Evolutionary conservation across 805 yeast genomes (phyloP), one percentile per base, ranked within the genome.

Genomic region (Candida nanaspora): DNA sequence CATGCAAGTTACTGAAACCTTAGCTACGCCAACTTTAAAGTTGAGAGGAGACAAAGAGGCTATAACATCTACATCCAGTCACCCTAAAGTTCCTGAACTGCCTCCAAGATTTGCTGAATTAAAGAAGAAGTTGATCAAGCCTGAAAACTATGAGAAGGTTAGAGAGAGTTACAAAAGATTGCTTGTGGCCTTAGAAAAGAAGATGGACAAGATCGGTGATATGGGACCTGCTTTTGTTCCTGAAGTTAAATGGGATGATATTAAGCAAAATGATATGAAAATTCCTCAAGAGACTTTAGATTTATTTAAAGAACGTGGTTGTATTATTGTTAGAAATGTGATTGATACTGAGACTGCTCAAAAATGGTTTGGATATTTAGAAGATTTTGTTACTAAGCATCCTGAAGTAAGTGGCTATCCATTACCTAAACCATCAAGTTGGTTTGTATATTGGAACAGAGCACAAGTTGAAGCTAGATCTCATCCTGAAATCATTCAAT

Each of bases 401-500:
- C 62, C 62, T 2, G 54, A 51, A 33, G 54, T 55, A 2, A 57
- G 50, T 7, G 65, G 63, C 1, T 29, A 37, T 30, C 48, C 50
- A 5, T 45, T 45, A 23, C 61, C 65, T 8, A 40, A 52, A 31
- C 49, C 58, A 26, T 40, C 52, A 33, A 48, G 56, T 38, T 50
- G 59, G 47, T 63, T 63, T 42, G 51, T 65, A 14, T 65, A 62
- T 44, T 69, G 72, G 72, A 53, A 69, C 2, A 54, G 57, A 38
- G 46, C 68, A 3, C 71, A 69, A 46, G 52, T 61, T 2, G 51
- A 48, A 35, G 70, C 70, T 6, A 48, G 74, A 28, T 54, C 68
- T 2, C 66, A 66, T 47, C 69, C 68, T 15, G 56, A 59, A 19
- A 44, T 65, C 19, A 43, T 55, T 15, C 46, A 50, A 41, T 50